Conservation (phyloP, 345 rosid species). For the Odontarrhena argentea region DNA sequence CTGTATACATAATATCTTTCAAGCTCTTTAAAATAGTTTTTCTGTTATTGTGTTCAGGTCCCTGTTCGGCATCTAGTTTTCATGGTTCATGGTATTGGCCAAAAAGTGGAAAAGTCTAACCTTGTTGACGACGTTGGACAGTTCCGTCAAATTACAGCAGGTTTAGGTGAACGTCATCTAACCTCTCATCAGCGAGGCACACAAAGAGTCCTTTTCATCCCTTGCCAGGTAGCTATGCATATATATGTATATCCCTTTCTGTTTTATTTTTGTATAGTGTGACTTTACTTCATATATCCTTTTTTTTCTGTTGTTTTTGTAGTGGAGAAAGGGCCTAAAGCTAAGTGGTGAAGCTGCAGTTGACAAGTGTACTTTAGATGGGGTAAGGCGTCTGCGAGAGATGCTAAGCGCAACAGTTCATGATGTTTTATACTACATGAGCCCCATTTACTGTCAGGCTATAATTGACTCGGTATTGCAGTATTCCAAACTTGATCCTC, state of each 20-base stretch:
- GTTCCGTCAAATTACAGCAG: conserved; percentile 80
- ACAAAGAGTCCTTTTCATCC: conserved; percentile 89
- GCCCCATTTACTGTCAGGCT: conserved; percentile 95
- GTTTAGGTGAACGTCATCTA: conserved; percentile 78
- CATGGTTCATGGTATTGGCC: conserved; percentile 99
- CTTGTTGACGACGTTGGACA: conserved; percentile 93
- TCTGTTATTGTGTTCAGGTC: conserved; percentile 62
- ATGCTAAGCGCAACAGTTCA: conserved; percentile 95
- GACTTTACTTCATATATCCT: conserved; percentile 11
- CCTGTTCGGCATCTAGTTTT: conserved; percentile 94
- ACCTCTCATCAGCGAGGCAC: conserved; percentile 67
- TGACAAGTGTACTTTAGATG: conserved; percentile 91
- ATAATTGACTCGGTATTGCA: conserved; percentile 79
- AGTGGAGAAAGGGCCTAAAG: conserved; percentile 99
- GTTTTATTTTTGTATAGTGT: conserved; percentile 12
- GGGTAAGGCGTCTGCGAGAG: conserved; percentile 86
- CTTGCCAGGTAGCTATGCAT: conserved; percentile 74
- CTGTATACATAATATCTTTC: conserved; percentile 20
- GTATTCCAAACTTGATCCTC: neutral
- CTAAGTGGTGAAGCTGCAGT: conserved; percentile 95
- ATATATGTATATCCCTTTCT: conserved; percentile 6
- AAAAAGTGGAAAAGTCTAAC: conserved; percentile 94
- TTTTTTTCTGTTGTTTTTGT: conserved; percentile 29
- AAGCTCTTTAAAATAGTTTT: conserved; percentile 12
- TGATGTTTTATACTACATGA: conserved; percentile 96